Evolutionary conservation across 495 filamentous ascomycete species (phyloP), one percentile per base, ranked within the genome.

Genomic region (Corynascus novoguineensis): DNA sequence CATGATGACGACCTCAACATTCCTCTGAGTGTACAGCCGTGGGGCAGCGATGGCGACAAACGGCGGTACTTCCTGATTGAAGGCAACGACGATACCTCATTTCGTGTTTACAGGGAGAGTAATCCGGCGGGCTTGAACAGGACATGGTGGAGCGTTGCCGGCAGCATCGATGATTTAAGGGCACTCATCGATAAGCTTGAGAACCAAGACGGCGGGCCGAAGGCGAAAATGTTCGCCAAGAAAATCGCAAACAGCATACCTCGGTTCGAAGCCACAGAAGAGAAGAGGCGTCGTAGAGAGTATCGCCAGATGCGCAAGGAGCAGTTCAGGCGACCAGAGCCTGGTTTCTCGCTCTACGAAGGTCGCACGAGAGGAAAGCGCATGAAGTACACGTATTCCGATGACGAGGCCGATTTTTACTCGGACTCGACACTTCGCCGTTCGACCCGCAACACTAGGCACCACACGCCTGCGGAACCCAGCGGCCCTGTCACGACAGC

Each of bases 351-450:
- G 14, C 76, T 93, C 50, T 97, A 97, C 70, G 93, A 98, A 75
- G 95, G 95, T 35, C 89, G 93, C 41, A 97, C 95, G 0, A 83
- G 93, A 50, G 93, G 93, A 38, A 97, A 97, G 73, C 86, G 91
- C 42, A 86, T 96, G 71, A 95, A 88, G 67, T 98, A 97, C 60
- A 97, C 91, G 0, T 97, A 88, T 67, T 96, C 90, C 0, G 90
- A 96, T 40, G 91, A 96, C 37, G 90, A 95, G 62, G 86, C 86
- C 19, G 85, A 87, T 14, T 75, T 73, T 34, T 80, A 82, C 50
- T 89, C 88, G 2, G 90, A 95, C 67, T 84, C 82, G 24, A 75
- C 81, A 21, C 81, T 75, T 27, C 83, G 89, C 51, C 82, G 88
- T 35, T 96, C 91, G 0, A 83, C 82, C 11, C 81, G 91, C 19